Conservation (phyloP, 2,329 filamentous ascomycete species). For the Neofusicoccum parvum region DNA sequence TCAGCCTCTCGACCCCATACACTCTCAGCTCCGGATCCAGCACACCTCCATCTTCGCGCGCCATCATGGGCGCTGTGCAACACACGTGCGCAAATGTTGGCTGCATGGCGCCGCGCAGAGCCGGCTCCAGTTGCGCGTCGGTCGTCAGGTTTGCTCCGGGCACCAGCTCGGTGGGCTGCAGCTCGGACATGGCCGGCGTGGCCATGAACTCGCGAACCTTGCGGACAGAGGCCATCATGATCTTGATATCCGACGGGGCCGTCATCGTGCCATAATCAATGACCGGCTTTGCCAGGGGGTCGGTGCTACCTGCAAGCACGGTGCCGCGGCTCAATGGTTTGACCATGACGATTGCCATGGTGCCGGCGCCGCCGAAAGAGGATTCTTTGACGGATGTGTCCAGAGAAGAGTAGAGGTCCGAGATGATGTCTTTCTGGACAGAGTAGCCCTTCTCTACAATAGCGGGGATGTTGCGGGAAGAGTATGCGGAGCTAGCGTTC, state of each 20-base stretch:
- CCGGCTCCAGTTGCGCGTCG: conserved; percentile 30
- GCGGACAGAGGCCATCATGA: conserved; percentile 28
- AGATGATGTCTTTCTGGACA: not conserved
- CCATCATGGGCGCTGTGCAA: conserved; percentile 33
- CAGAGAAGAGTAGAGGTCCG: not conserved
- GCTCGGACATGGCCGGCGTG: conserved; percentile 25
- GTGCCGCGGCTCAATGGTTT: conserved; percentile 31
- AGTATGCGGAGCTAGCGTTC: not conserved
- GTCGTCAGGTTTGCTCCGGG: conserved; percentile 35
- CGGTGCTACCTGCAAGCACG: conserved; percentile 26
- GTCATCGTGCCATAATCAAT: conserved; percentile 28
- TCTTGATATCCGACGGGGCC: conserved; percentile 27
- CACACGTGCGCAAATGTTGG: conserved; percentile 33
- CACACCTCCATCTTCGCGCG: not conserved
- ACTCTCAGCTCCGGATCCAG: conserved; percentile 11
- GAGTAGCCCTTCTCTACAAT: not conserved
- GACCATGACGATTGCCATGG: not conserved
- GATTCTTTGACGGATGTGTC: not conserved
- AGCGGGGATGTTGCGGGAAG: not conserved
- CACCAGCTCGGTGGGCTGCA: conserved; percentile 28
- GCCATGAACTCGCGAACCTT: conserved; percentile 25
- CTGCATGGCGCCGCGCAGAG: conserved; percentile 23
- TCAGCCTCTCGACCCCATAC: conserved; percentile 7
- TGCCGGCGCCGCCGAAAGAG: not conserved
- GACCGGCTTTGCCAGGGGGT: not conserved